Evolutionary conservation across 2,329 filamentous ascomycete genomes (phyloP).

Genomic region (Aureobasidium sp.): DNA sequence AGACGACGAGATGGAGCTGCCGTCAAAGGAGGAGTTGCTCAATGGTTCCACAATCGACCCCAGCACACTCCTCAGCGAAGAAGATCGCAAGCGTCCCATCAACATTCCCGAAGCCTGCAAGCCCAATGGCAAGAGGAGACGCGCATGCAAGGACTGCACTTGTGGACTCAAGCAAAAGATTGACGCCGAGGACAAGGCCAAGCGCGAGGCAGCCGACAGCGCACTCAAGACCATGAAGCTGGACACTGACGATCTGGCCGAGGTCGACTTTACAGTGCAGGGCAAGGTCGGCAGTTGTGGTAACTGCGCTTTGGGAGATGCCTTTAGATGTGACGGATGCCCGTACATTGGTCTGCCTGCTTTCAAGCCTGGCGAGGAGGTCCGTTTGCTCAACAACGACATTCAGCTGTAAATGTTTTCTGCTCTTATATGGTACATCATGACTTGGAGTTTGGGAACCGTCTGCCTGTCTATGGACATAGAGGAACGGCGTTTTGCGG

Average conservation of each 20-base stretch:
- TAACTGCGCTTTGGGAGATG: slow-evolving; percentile 89
- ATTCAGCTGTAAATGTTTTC: slow-evolving; percentile 59
- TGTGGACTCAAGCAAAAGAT: slow-evolving; percentile 84
- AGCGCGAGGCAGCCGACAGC: slow-evolving; percentile 58
- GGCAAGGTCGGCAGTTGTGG: slow-evolving; percentile 94
- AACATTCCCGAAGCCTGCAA: slow-evolving; percentile 78
- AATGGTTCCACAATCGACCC: slow-evolving; percentile 83
- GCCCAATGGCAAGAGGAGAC: slow-evolving; percentile 81
- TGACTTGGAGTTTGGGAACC: background rate
- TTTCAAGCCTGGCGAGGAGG: slow-evolving; percentile 96
- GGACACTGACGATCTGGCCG: slow-evolving; percentile 68
- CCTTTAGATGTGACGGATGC: slow-evolving; percentile 57
- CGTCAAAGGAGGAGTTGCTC: slow-evolving; percentile 41
- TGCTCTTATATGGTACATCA: background rate
- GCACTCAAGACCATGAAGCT: slow-evolving; percentile 63
- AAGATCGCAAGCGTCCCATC: slow-evolving; percentile 71
- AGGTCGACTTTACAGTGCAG: slow-evolving; percentile 95
- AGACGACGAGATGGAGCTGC: slow-evolving; percentile 30
- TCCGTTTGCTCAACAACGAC: slow-evolving; percentile 77
- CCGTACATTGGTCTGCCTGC: slow-evolving; percentile 89
- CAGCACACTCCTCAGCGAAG: slow-evolving; percentile 75
- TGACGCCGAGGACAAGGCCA: slow-evolving; percentile 72
- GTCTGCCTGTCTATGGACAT: background rate
- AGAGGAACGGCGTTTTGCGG: background rate
- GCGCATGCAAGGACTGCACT: slow-evolving; percentile 96